A percentile compares a stretch with the other conserved stretches of the same genome.
Evolutionary conservation across 2,329 filamentous ascomycete species (phyloP).

Genomic region (Aspergillus arachidicola): DNA sequence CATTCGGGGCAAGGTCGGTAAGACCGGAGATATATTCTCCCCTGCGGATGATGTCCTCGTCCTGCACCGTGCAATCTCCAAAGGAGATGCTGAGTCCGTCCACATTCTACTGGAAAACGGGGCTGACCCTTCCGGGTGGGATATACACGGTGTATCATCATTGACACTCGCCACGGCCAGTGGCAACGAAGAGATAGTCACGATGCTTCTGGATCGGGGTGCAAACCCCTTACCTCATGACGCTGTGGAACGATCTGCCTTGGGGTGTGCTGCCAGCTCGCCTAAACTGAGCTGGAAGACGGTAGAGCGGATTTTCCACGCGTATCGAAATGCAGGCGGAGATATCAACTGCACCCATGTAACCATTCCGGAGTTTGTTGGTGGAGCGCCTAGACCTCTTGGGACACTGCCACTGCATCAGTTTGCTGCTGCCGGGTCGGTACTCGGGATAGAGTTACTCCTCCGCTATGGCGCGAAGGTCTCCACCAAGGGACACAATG

Average conservation of each 20-base stretch:
- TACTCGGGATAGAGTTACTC: not conserved
- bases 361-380: not conserved
- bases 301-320: not conserved
- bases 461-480: not conserved
- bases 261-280: not conserved
- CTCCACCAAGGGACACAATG: not conserved
- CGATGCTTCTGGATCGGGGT: not conserved
- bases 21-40: not conserved
- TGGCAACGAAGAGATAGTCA: not conserved
- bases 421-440: not conserved
- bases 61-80: not conserved
- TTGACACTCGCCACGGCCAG: not conserved
- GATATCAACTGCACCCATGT: not conserved
- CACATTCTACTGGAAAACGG: not conserved
- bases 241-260: not conserved
- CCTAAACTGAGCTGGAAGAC: not conserved
- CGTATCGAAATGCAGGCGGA: not conserved
- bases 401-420: not conserved
- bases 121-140: not conserved
- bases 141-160: not conserved
- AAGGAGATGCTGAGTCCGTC: not conserved
- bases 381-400: not conserved
- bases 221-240: not conserved
- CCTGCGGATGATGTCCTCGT: not conserved
- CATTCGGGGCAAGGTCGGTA: not conserved